Conservation (phyloP, 2,329 filamentous ascomycete species). For the Fusarium nygamai region DNA sequence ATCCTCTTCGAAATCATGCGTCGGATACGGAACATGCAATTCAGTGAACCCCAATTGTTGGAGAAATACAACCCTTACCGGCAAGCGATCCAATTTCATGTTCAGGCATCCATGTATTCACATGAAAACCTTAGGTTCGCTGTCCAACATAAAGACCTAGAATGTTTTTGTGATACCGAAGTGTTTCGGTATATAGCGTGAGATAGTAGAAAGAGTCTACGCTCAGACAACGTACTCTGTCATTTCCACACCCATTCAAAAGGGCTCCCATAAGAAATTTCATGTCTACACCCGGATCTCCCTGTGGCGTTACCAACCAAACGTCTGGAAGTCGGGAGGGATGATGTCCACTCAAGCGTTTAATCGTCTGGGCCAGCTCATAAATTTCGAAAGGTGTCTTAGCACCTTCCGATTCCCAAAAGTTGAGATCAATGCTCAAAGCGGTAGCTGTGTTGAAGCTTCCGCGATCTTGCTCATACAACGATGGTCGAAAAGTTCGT, state of each 20-base stretch:
- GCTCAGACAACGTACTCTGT: background rate
- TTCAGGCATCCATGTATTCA: background rate
- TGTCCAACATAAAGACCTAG: background rate
- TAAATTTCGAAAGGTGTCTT: background rate
- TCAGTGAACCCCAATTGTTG: background rate
- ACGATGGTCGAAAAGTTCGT: background rate
- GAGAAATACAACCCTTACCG: background rate
- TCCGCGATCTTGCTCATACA: background rate
- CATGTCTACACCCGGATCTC: background rate
- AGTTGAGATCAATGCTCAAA: background rate
- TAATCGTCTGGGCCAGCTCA: background rate
- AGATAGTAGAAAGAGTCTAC: background rate
- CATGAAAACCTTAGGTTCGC: background rate
- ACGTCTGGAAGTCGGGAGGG: background rate
- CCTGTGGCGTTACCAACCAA: background rate
- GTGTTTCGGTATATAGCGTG: background rate
- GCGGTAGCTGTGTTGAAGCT: background rate
- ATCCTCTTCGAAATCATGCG: background rate
- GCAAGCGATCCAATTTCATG: background rate
- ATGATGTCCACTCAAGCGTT: background rate
- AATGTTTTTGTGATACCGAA: background rate
- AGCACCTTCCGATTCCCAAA: background rate
- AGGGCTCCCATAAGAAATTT: background rate
- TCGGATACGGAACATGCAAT: background rate
- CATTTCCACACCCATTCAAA: background rate